phyloP scores from a whole-genome alignment of 805 yeast species.

The Vanderwaltozyma tropicalis region DNA sequence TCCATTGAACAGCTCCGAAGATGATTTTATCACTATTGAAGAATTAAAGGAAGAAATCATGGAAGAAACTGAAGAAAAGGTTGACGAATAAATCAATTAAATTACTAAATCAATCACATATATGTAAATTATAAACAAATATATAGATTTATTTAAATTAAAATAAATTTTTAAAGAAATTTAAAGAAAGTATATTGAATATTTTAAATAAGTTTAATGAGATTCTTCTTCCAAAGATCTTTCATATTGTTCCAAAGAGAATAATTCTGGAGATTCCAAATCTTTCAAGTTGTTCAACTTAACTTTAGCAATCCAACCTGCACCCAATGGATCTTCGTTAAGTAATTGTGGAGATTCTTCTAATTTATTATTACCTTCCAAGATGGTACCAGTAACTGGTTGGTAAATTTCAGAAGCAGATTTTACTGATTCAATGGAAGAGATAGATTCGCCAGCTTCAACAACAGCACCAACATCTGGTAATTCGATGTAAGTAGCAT shows the following conservation, averaged over 20 bases:
- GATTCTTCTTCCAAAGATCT: conserved; percentile 45
- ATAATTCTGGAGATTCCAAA: conserved; percentile 38
- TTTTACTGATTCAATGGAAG: conserved; percentile 91
- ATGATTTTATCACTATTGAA: conserved; percentile 53
- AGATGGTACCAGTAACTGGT: conserved; percentile 70
- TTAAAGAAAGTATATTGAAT: no score
- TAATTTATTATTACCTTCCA: conserved; percentile 59
- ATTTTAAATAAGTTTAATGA: background rate
- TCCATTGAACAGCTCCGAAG: conserved; percentile 24
- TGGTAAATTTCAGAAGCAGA: conserved; percentile 87
- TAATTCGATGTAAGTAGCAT: conserved; percentile 87
- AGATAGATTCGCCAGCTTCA: conserved; percentile 70
- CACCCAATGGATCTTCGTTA: conserved; percentile 85
- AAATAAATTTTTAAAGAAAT: no score
- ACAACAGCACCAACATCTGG: conserved; percentile 60
- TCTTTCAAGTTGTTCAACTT: conserved; percentile 41
- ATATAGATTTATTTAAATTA: background rate
- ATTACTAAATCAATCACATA: background rate
- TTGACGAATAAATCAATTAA: conserved; percentile 28
- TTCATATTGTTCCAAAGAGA: conserved; percentile 48
- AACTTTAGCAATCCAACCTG: conserved; percentile 85
- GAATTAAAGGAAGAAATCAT: conserved; percentile 69
- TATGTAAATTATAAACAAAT: background rate
- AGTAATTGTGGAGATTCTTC: conserved; percentile 66
- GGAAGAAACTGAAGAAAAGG: conserved; percentile 62